Base-by-base conservation (phyloP, 1,284 basidiomycete genomes). In the Ustilago esculenta region DNA sequence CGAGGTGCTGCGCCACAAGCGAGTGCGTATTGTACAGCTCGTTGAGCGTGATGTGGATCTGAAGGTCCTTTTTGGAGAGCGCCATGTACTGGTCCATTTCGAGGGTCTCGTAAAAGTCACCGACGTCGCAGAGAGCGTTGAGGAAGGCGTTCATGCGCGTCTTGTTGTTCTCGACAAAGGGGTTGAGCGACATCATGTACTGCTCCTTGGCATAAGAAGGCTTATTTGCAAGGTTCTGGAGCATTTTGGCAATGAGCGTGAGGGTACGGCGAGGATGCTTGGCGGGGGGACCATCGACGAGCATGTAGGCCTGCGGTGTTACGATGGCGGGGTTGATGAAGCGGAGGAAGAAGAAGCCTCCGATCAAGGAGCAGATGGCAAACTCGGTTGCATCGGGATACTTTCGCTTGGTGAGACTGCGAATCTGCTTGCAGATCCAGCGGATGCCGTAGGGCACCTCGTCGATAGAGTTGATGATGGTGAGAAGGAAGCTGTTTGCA, bases 81-180 rank as follows among this genome's bases (percentile, higher is more conserved):
- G 96, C 95, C 94, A 99, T 97, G 83, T 99, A 99, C 86, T 98
- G 96, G 84, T 98, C 95, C 89, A 98, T 94, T 92, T 99, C 96
- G 53, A 99, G 87, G 10, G 95, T 94, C 75, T 98, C 96, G 84
- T 98, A 98, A 82, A 99, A 99, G 84, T 98, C 96, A 58, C 93
- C 94, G 53, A 99, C 95, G 83, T 98, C 96, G 81, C 96, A 98
- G 52, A 99, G 86, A 70, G 89, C 90, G 83, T 98, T 98, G 76
- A 98, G 86, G 84, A 99, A 98, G 75, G 91, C 89, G 82, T 98
- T 97, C 85, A 98, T 98, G 50, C 93, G 88, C 15, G 91, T 88
- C 84, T 98, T 98, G 86, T 98, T 98, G 83, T 90, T 92, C 84
- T 98, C 96, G 36, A 98, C 94, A 82, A 98, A 98, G 1, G 95